A percentile compares a stretch with the other conserved stretches of the same genome.
phyloP scores from a whole-genome alignment of 148 eudicot species.

The Heliosperma pusillum region DNA sequence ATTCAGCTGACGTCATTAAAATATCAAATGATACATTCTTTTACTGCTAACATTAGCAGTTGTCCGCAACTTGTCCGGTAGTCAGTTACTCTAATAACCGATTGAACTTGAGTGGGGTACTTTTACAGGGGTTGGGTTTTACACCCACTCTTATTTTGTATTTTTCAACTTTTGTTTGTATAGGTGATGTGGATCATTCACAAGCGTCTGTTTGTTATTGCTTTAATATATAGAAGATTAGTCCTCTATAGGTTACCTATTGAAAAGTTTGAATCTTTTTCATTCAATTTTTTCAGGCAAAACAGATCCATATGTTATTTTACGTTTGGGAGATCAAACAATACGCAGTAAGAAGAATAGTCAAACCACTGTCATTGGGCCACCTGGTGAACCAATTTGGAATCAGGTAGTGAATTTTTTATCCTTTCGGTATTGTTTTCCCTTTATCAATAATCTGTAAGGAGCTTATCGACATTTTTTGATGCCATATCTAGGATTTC shows the following conservation, averaged over 20 bases:
- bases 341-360: conserved; percentile 91
- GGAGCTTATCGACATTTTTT: neutral
- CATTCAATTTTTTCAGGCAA: conserved; percentile 47
- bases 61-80: no score
- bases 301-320: conserved; percentile 87
- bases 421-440: neutral
- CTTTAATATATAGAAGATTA: no score
- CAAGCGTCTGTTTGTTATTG: no score
- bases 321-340: conserved; percentile 82
- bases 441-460: neutral
- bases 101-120: no score
- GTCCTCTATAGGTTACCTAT: neutral
- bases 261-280: neutral
- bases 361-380: conserved; percentile 94
- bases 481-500: conserved; percentile 59
- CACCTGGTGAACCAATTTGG: conserved; percentile 98
- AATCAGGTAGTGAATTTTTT: conserved; percentile 64
- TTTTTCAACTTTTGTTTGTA: no score
- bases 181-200: no score
- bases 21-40: no score
- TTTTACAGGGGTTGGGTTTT: no score
- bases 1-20: no score
- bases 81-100: no score
- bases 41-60: no score
- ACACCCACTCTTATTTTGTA: no score